Evolutionary conservation across 345 rosid genomes (phyloP), one percentile per base, ranked within the genome.

Genomic region (Noccaea caerulescens): DNA sequence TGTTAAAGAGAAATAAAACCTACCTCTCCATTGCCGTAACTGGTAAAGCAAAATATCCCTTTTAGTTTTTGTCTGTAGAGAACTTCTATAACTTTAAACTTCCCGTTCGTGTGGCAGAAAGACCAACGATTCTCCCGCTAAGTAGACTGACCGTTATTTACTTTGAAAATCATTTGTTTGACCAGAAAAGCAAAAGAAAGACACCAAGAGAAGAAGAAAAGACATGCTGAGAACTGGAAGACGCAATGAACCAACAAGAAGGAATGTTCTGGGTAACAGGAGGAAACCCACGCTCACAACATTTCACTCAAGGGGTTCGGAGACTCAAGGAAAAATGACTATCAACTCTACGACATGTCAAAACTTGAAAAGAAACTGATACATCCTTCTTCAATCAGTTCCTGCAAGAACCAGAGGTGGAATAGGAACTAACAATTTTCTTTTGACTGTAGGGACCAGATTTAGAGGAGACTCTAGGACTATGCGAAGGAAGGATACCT

Each of bases 11-110:
- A 56, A 68, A 73, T 49, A 18, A 72, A 75, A 69, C 77, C 68
- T 55, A 89, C 97, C 95, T 91, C 73, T 94, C 99, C 97, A 91
- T 94, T 49, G 43, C 84, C 68, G 64, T 73, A 68, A 81, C 1
- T 30, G 68, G 68, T 78, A 78, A 46, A 77, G 61, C 43, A 72
- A 50, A 79, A 80, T 81, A 70, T 76, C 80, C 68, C 70, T 79
- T 80, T 87, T 83, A 87, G 80, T 89, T 72, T 73, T 51, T 59
- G 38, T 71, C 66, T 46, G 49, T 63, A 70, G 69, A 72, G 69
- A 79, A 71, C 71, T 78, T 57, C 77, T 79, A 71, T 71, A 81
- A 82, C 81, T 77, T 78, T 72, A 74, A 81, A 58, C 71, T 67
- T 76, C 79, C 68, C 43, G 42, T 56, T 69, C 1, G 69, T 69